phyloP scores from a whole-genome alignment of 1,284 basidiomycete genomes.

The Cerrena zonata region DNA sequence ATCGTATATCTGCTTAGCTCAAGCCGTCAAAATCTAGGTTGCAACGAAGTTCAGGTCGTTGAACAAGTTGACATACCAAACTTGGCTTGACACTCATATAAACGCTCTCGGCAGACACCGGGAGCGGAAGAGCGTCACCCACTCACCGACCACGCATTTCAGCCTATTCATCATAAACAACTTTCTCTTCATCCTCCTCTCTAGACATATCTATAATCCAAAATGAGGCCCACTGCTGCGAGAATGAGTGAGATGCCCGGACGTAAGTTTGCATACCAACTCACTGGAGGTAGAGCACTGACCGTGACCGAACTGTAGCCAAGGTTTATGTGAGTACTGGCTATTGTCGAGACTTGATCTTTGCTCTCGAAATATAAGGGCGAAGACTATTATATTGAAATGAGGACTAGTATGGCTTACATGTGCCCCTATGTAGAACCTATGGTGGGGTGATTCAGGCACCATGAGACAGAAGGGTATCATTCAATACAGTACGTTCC shows the following conservation, averaged over 20 bases:
- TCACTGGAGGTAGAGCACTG: conserved; percentile 1
- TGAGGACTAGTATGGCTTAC: background rate
- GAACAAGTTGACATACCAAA: background rate
- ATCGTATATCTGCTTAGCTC: too few relatives aligned
- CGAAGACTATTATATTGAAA: background rate
- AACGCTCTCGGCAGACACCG: background rate
- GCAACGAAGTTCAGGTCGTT: too few relatives aligned
- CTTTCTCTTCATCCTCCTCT: background rate
- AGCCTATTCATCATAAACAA: background rate
- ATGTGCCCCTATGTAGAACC: conserved; percentile 46
- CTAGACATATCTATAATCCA: conserved; percentile 14
- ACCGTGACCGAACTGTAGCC: conserved; percentile 27
- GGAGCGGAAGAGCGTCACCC: background rate
- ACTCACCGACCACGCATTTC: background rate
- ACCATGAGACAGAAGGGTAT: conserved; percentile 73
- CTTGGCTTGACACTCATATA: background rate
- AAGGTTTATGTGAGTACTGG: conserved; percentile 61
- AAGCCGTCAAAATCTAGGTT: too few relatives aligned
- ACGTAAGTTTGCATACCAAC: conserved; percentile 44
- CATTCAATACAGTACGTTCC: conserved; percentile 69
- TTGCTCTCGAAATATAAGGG: background rate
- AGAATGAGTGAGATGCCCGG: conserved; percentile 74
- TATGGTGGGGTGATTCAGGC: conserved; percentile 88
- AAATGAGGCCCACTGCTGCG: conserved; percentile 65
- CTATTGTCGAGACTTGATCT: background rate